Conservation (phyloP, 2,329 filamentous ascomycete species). For the Beauveria scarabaeidicola region DNA sequence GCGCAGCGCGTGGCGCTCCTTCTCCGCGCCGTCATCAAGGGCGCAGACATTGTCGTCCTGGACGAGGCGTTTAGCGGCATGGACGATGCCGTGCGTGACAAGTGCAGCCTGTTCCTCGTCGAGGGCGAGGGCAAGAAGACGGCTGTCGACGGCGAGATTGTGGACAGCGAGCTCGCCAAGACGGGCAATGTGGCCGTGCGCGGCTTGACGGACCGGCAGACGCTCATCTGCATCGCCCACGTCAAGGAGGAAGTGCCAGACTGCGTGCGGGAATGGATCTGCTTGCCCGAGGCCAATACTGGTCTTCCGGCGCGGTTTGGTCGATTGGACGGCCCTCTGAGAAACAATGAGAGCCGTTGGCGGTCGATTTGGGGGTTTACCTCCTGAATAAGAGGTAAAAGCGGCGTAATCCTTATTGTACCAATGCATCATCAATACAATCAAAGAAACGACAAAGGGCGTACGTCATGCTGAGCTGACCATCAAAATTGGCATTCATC, state of each 20-base stretch:
- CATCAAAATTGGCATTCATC: background rate
- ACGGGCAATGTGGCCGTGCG: conserved; percentile 40
- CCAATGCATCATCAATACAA: background rate
- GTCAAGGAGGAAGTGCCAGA: conserved; percentile 83
- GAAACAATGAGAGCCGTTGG: conserved; percentile 51
- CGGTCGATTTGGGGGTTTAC: conserved; percentile 52
- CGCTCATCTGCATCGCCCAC: conserved; percentile 87
- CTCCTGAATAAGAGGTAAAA: background rate
- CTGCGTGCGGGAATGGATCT: conserved; percentile 75
- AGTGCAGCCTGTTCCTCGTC: conserved; percentile 74
- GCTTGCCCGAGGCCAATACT: conserved; percentile 67
- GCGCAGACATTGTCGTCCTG: conserved; percentile 71
- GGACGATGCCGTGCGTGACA: conserved; percentile 72
- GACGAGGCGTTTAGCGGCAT: conserved; percentile 87
- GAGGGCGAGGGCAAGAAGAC: conserved; percentile 49
- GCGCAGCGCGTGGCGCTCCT: conserved; percentile 81
- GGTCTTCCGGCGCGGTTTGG: conserved; percentile 55
- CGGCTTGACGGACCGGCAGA: conserved; percentile 64
- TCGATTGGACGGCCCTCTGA: conserved; percentile 51
- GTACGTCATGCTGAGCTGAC: background rate
- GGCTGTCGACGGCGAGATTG: conserved; percentile 26
- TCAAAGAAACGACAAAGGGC: background rate
- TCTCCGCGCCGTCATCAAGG: conserved; percentile 71
- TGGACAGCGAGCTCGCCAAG: conserved; percentile 38
- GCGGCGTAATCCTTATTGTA: background rate